These are phyloP conservation scores for Trichoderma reesei DNA, from an alignment of 495 filamentous ascomycete species.

Conservation along the genomic window DNA sequence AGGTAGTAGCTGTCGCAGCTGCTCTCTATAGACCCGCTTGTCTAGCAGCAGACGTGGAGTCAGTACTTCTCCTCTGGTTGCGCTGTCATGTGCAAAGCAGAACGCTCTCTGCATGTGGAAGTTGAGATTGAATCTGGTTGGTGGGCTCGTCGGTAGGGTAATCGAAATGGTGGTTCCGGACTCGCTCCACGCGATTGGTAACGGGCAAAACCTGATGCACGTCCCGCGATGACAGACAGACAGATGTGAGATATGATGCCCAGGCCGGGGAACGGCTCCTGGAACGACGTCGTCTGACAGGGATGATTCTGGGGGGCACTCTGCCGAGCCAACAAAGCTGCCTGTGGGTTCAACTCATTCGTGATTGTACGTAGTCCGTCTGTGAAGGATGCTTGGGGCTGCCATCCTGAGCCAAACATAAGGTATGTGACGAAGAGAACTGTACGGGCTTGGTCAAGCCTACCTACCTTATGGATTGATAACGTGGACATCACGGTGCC, in stretches of 20 bases:
- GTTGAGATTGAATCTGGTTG: neutral
- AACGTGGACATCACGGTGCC: neutral
- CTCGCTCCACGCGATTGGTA: conserved; percentile 5
- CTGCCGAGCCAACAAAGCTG: neutral
- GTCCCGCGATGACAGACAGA: conserved; percentile 8
- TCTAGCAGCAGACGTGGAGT: neutral
- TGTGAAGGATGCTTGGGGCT: no score
- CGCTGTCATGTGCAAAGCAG: neutral
- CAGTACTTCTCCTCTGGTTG: neutral
- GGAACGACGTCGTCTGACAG: neutral
- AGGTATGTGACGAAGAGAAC: neutral
- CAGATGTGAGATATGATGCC: conserved; percentile 8
- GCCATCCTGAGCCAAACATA: no score
- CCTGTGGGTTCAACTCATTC: neutral
- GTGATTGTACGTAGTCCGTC: neutral
- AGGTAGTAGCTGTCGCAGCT: neutral
- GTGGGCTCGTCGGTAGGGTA: neutral
- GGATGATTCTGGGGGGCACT: neutral
- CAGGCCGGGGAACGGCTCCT: conserved; percentile 1
- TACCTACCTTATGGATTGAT: neutral
- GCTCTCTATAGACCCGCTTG: neutral
- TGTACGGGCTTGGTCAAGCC: neutral
- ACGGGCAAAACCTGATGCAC: conserved; percentile 2
- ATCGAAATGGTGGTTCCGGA: neutral
- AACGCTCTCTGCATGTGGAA: neutral